Base-by-base conservation (phyloP, 495 filamentous ascomycete species). In the Cudoniella acicularis region DNA sequence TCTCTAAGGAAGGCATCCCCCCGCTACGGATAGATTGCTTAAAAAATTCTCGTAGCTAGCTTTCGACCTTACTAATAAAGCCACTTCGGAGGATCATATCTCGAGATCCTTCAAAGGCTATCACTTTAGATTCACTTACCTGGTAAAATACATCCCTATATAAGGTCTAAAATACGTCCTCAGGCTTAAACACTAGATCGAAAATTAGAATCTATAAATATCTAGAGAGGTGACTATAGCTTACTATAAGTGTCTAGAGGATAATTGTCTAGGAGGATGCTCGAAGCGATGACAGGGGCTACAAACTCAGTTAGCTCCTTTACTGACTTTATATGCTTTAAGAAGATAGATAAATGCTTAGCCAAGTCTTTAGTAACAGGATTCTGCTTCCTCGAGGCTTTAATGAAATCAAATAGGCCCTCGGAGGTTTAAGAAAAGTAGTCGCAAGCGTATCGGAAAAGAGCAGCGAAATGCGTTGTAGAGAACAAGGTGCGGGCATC, bases 391-490 rank as follows among this genome's bases (percentile, higher is more conserved):
- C 64, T 45, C 20, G 57, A 68, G 13, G 54, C 54, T 21, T 48
- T 66, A 36, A 69, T 56, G 48, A 67, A 65, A 56, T 63, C 56
- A 54, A 69, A 63, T 16, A 48, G 65, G 47, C 62, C 53, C 23
- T 45, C 51, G 49, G 54, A 16, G 22, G 36, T 54, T n/a, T 50
- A 18, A 36, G 27, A 30, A 49, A 67, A 67, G 18, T 69, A 54
- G 45, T 56, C 40, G 21, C 36, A 54, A 54, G 55, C 57, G 41
- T 54, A 53, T 49, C 52, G 46, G 23, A 67, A 61, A 54, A 69
- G 51, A 8, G 59, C 27, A 25, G 55, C 40, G 49, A 69, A 65
- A 60, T 69, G 56, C 17, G 18, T 23, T 27, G 55, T 27, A 26
- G 54, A 62, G 49, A 69, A 69, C 8, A 62, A 54, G 21, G 27